Base-by-base conservation (phyloP, 2,329 filamentous ascomycete genomes). In the Epichloe scottii region DNA sequence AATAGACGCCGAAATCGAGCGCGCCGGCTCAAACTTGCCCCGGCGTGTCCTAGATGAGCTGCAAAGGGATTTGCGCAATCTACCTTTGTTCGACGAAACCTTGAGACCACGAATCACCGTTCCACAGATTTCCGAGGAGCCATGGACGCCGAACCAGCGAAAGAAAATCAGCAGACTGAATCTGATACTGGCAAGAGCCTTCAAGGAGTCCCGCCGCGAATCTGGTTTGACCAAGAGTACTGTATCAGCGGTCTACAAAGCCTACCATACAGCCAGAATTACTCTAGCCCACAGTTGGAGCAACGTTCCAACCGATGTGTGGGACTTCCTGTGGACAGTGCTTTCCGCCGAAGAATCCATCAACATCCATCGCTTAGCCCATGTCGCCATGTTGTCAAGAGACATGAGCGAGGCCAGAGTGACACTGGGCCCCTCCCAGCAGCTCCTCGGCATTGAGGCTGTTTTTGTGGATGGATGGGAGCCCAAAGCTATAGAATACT, bases 361-460 rank as follows among this genome's bases (percentile, higher is more conserved):
- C 35, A 75, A 79, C 61, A 63, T 75, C 43, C 71, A 79, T 55
- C 77, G 81, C 33, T 74, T 85, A 62, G 67, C 73, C 5, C 82
- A 84, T 59, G 66, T 87, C 33, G 77, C 77, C 53, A 67, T 72
- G 34, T 71, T 91, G 3, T 74, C 79, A 5, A 75, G 81, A 58
- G 85, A 89, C 60, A 84, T 88, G 72, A 71, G 73, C 51, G 72
- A 75, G 5, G 75, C 77, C 17, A 79, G 78, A 7, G 70, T 78
- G 46, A 57, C 70, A 1, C 67, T 89, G 49, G 72, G 67, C 12
- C 71, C 74, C 4, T 63, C 71, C 2, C 83, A 87, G 58, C 78
- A 81, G 56, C 67, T 89, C 17, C 68, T 84, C 30, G 82, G 82
- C 34, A 80, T 89, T 34, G 82, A 88, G 60, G 79, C 84, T 51